phyloP scores from a whole-genome alignment of 1,284 basidiomycete genomes.

The Cryptococcus sp. region DNA sequence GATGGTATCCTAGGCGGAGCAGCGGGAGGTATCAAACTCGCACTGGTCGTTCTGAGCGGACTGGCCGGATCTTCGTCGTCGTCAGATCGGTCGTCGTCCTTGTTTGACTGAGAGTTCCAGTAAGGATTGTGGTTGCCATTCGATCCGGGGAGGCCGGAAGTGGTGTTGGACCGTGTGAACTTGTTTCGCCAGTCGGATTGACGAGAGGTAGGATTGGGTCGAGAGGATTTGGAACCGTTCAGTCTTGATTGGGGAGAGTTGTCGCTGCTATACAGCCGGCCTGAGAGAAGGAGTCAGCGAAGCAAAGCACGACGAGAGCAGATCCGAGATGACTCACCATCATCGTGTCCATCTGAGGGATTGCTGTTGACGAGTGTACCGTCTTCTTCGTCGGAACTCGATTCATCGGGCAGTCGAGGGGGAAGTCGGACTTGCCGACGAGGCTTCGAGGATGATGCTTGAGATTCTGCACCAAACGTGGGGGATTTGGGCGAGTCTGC shows the following conservation, averaged over 20 bases:
- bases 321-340: too few species aligned
- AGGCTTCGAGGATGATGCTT: background rate
- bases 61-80: constrained; percentile 3
- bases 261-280: background rate
- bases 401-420: constrained; percentile 2
- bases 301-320: too few species aligned
- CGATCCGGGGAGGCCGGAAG: background rate
- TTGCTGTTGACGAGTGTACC: background rate
- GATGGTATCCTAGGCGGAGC: constrained; percentile 1
- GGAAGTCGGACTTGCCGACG: constrained; percentile 2
- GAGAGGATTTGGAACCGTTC: background rate
- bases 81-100: constrained; percentile 1
- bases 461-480: too few species aligned
- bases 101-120: background rate
- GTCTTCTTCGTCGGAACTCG: constrained; percentile 8
- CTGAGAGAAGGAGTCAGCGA: background rate
- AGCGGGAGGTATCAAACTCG: background rate
- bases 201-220: too few species aligned
- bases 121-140: background rate
- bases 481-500: too few species aligned
- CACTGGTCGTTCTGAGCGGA: background rate
- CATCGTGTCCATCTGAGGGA: background rate
- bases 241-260: constrained; percentile 1
- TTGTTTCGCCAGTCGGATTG: constrained; percentile 4
- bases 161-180: background rate